phyloP scores from a whole-genome alignment of 345 rosid genomes.

The Gossypium thurberi region DNA sequence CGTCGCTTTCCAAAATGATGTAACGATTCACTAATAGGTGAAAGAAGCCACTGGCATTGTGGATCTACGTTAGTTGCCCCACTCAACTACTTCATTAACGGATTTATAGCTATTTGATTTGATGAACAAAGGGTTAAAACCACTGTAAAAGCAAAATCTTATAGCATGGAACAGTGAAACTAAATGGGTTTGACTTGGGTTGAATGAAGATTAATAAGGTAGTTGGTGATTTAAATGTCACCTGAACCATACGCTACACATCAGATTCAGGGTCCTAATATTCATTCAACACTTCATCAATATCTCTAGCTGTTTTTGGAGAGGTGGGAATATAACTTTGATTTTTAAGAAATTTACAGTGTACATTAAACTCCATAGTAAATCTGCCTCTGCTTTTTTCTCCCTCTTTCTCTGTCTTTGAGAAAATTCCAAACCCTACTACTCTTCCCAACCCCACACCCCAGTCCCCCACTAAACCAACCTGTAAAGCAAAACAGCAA shows the following conservation, averaged over 20 bases:
- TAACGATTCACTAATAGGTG: background rate
- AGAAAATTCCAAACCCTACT: slow-evolving; percentile 8
- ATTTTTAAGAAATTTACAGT: slow-evolving; percentile 23
- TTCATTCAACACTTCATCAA: no score
- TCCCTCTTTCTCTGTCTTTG: background rate
- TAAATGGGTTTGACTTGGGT: no score
- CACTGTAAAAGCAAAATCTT: background rate
- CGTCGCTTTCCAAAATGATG: slow-evolving; percentile 4
- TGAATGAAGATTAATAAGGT: background rate
- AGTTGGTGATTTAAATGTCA: slow-evolving; percentile 7
- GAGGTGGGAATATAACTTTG: background rate
- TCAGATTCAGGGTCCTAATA: background rate
- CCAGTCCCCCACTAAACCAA: slow-evolving; percentile 7
- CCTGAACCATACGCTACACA: background rate
- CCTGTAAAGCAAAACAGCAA: slow-evolving; percentile 18
- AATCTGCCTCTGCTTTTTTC: background rate
- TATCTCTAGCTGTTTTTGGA: no score
- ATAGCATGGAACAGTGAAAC: background rate
- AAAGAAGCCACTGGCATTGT: background rate
- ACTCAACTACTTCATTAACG: background rate
- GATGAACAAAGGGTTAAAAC: background rate
- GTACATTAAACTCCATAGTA: slow-evolving; percentile 17
- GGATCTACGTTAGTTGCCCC: slow-evolving; percentile 2
- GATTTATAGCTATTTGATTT: background rate
- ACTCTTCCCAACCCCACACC: background rate